phyloP scores from a whole-genome alignment of 1,284 basidiomycete species.

The Leccinum variabile region DNA sequence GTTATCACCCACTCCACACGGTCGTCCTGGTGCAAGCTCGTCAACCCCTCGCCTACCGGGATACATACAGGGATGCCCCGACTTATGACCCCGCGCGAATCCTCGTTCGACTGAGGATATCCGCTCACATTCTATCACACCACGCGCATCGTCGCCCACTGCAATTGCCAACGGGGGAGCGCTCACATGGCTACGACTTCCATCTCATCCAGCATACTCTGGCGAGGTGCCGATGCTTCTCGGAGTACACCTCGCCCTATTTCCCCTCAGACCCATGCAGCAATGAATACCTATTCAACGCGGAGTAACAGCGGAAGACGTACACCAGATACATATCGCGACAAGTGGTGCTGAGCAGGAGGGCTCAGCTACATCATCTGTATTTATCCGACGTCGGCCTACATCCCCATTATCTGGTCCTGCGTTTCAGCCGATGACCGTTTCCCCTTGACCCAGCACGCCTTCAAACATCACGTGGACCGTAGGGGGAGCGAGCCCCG shows the following conservation, averaged over 20 bases:
- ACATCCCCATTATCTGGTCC: slow-evolving; percentile 63
- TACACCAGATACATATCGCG: slow-evolving; percentile 52
- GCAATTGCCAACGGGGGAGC: slow-evolving; percentile 35
- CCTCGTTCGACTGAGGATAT: slow-evolving; percentile 63
- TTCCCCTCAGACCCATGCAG: slow-evolving; percentile 46
- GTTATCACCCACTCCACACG: slow-evolving; percentile 51
- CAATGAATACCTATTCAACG: slow-evolving; percentile 52
- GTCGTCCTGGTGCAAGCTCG: slow-evolving; percentile 45
- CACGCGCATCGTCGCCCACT: slow-evolving; percentile 68
- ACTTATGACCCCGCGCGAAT: slow-evolving; percentile 78
- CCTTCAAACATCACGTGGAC: slow-evolving; percentile 75
- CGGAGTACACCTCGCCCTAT: slow-evolving; percentile 45
- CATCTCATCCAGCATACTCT: slow-evolving; percentile 40
- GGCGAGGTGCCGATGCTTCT: slow-evolving; percentile 56
- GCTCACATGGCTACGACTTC: slow-evolving; percentile 35
- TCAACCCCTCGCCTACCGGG: slow-evolving; percentile 71
- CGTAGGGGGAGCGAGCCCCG: slow-evolving; percentile 35
- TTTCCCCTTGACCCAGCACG: slow-evolving; percentile 63
- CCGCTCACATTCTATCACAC: slow-evolving; percentile 74
- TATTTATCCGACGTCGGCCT: slow-evolving; percentile 56
- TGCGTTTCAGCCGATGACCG: slow-evolving; percentile 58
- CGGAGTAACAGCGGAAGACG: slow-evolving; percentile 60
- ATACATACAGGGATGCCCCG: slow-evolving; percentile 85
- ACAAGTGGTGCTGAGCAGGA: slow-evolving; percentile 49
- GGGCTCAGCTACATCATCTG: slow-evolving; percentile 46